These are phyloP conservation scores for Ustilago tritici DNA, from an alignment of 1,284 basidiomycete species.

Conservation along the genomic window DNA sequence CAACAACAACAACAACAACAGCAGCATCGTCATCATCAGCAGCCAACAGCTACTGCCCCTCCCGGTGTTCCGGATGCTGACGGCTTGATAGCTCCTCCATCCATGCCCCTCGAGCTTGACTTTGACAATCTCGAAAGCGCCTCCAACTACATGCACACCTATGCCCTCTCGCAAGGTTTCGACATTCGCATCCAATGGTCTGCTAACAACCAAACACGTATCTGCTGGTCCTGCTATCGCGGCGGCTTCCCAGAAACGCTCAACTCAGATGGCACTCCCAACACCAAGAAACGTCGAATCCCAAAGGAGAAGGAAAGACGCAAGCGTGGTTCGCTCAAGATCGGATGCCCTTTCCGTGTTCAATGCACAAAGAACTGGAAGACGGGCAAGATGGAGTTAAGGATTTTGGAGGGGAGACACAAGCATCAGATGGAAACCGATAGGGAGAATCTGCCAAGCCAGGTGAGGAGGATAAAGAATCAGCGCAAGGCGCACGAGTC, in stretches of 20 bases:
- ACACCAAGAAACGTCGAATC: constrained; percentile 48
- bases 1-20: constrained; percentile 31
- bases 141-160: constrained; percentile 56
- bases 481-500: constrained; percentile 32
- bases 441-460: constrained; percentile 42
- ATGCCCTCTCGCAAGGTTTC: constrained; percentile 52
- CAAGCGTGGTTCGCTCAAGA: constrained; percentile 51
- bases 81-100: constrained; percentile 44
- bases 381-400: constrained; percentile 51
- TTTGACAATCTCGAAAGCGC: constrained; percentile 54
- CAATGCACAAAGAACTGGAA: constrained; percentile 56
- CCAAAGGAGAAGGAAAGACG: constrained; percentile 52
- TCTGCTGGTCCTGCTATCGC: constrained; percentile 54
- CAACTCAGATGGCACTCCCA: constrained; percentile 50
- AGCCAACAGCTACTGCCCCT: constrained; percentile 21
- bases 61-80: constrained; percentile 42
- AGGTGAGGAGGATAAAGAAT: constrained; percentile 42
- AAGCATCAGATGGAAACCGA: constrained; percentile 54
- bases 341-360: constrained; percentile 50
- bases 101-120: constrained; percentile 53
- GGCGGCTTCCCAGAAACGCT: constrained; percentile 47
- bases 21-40: constrained; percentile 8
- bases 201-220: constrained; percentile 54
- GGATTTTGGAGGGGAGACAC: constrained; percentile 47
- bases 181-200: constrained; percentile 57